Percentiles rank a stretch among this genome's conserved stretches.
Conservation (phyloP, 2,329 filamentous ascomycete genomes). For the Penicillium decumbens region DNA sequence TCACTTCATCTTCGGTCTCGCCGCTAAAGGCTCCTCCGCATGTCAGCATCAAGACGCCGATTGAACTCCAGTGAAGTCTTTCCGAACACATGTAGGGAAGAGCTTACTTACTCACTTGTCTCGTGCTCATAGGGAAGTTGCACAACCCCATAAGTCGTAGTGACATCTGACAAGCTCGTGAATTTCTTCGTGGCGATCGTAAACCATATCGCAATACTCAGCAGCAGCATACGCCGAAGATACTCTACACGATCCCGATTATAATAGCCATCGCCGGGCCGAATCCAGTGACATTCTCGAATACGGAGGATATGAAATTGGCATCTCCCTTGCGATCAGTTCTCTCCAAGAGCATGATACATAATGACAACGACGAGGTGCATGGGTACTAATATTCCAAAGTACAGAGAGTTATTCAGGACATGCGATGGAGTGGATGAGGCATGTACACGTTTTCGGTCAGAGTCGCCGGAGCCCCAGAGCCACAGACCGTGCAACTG, state of each 20-base stretch:
- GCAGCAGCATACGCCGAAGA: slow-evolving; percentile 50
- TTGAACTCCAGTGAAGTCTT: too few relatives aligned
- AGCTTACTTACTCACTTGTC: too few relatives aligned
- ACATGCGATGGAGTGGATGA: slow-evolving; percentile 50
- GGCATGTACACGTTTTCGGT: slow-evolving; percentile 48
- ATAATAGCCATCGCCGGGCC: slow-evolving; percentile 48
- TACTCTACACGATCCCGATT: slow-evolving; percentile 50
- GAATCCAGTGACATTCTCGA: slow-evolving; percentile 53
- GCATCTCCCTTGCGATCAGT: slow-evolving; percentile 52
- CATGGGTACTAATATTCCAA: slow-evolving; percentile 48
- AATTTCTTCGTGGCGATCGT: slow-evolving; percentile 5
- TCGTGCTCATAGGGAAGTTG: too few relatives aligned
- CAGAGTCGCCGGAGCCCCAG: slow-evolving; percentile 33
- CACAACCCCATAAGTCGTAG: background rate
- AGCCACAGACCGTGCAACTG: slow-evolving; percentile 49
- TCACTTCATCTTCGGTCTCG: too few relatives aligned
- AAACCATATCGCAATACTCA: slow-evolving; percentile 9
- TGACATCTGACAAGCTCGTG: slow-evolving; percentile 5
- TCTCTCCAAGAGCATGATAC: slow-evolving; percentile 47
- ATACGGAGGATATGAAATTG: slow-evolving; percentile 53
- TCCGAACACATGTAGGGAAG: too few relatives aligned
- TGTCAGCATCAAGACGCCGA: too few relatives aligned
- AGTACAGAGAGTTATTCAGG: slow-evolving; percentile 42
- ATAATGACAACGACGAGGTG: slow-evolving; percentile 45
- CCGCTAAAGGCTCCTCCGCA: too few relatives aligned